Evolutionary conservation across 495 filamentous ascomycete genomes (phyloP), one percentile per base, ranked within the genome.

Genomic region (Daldinia concentrica): DNA sequence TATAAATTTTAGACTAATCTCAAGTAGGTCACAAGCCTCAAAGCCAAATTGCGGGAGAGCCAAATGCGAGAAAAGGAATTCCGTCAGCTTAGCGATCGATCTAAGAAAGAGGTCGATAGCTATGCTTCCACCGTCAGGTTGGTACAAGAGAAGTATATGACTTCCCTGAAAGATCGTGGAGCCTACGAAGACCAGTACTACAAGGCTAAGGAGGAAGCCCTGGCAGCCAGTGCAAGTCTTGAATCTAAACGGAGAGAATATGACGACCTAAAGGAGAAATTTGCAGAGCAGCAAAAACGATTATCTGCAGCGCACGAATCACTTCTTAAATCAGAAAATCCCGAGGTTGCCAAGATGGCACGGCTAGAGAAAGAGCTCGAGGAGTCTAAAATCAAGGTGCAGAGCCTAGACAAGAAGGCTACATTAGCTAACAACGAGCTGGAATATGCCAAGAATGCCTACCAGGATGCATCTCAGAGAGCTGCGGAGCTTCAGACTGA

Each of bases 361-460:
- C 74, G 64, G 72, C 77, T 71, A 73, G 84, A 67, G 79, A 85
- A 72, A 76, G 71, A 72, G 4, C 65, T 81, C 6, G 70, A 68
- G 9, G 76, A 77, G 5, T 73, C 74, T 0, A 74, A 74, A 11
- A 54, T 56, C 29, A 75, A 76, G 48, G 50, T 81, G 0, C 71
- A 86, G 6, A 80, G 80, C 19, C 73, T 80, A 8, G 84, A 89
- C 64, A 84, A 81, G 76, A 86, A 84, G 36, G 14, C 81, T n/a
- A 66, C 73, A 4, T 61, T 29, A n/a, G 34, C 66, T 0, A 70
- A 81, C 32, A 78, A 72, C 15, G 86, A 90, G 12, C 71, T 79
- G 24, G 90, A 91, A 14, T 93, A 89, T 75, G 82, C 82, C 36
- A 86, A 89, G 50, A 80, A 83, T 17, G 82, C 86, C 36, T 93